These are phyloP conservation scores for Coniochaeta hoffmannii DNA, from an alignment of 2,329 filamentous ascomycete species.

Conservation along the genomic window DNA sequence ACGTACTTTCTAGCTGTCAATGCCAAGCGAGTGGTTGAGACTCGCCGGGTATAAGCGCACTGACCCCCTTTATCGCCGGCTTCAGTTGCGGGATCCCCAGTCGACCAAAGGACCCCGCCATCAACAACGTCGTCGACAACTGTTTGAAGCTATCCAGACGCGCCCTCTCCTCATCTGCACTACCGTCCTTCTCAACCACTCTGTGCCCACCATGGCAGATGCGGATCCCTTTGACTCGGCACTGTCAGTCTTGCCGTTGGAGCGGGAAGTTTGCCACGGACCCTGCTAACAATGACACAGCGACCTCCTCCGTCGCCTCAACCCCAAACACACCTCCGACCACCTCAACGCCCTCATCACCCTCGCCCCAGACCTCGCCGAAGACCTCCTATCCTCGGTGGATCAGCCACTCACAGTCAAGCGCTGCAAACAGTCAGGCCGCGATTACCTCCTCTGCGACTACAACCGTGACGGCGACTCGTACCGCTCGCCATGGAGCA, in stretches of 20 bases:
- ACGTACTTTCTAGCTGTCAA: neutral
- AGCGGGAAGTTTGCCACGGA: too few species aligned
- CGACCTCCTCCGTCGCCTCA: constrained; percentile 95
- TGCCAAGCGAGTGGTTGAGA: neutral
- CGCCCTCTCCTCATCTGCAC: neutral
- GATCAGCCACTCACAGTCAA: constrained; percentile 87
- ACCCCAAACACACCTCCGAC: constrained; percentile 81
- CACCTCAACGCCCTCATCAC: constrained; percentile 86
- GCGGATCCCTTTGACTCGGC: constrained; percentile 68
- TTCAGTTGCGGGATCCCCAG: neutral
- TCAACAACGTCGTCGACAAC: neutral
- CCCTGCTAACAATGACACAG: constrained; percentile 41
- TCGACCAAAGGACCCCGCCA: neutral
- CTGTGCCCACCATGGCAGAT: constrained; percentile 39
- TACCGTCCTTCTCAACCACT: constrained; percentile 4
- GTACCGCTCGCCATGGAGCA: constrained; percentile 98
- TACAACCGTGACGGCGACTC: constrained; percentile 99
- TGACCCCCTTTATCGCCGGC: neutral
- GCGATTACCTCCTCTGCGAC: constrained; percentile 97
- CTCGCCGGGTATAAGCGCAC: neutral
- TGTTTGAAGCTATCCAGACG: neutral
- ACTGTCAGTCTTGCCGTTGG: constrained; percentile 45
- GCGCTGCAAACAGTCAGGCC: constrained; percentile 79
- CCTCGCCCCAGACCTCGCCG: constrained; percentile 84
- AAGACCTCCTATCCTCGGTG: constrained; percentile 95